Percentiles rank a stretch among this genome's conserved stretches.
Evolutionary conservation across 176 grass and related monocot species (phyloP).

Genomic region (Stipa capillata): DNA sequence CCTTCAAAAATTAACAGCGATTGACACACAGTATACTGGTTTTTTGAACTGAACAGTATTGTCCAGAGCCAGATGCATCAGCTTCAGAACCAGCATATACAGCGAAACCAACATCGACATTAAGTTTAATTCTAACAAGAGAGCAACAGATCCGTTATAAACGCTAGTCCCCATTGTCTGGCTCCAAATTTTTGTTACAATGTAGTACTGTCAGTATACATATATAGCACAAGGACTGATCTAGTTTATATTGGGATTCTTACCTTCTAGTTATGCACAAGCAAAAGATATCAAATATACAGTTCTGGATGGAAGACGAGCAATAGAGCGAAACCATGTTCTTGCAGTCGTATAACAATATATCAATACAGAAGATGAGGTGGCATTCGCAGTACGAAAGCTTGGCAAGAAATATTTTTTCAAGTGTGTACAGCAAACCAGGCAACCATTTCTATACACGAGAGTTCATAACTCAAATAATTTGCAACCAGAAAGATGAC

Average conservation of each 20-base stretch:
- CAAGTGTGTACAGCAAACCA: not conserved
- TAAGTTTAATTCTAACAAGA: too few species aligned
- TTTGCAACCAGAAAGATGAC: not conserved
- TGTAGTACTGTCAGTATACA: not conserved
- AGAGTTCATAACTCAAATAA: too few species aligned
- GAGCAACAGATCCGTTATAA: not conserved
- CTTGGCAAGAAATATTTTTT: not conserved
- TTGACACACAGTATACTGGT: too few species aligned
- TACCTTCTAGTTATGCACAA: not conserved
- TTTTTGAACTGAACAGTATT: too few species aligned
- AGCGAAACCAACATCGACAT: slow-evolving; percentile 45
- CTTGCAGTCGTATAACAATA: not conserved
- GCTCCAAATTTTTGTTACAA: not conserved
- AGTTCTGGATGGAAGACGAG: not conserved
- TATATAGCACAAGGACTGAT: not conserved
- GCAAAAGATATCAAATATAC: not conserved
- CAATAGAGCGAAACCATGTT: not conserved
- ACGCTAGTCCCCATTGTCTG: not conserved
- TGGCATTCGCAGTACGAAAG: not conserved
- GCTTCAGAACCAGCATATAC: slow-evolving; percentile 39
- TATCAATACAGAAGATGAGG: not conserved
- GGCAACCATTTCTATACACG: too few species aligned
- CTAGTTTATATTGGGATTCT: not conserved
- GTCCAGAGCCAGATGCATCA: slow-evolving; percentile 48
- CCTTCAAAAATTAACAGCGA: too few species aligned